Evolutionary conservation across 164 flowering plant species (phyloP).

Genomic region (Berberis vulgaris): DNA sequence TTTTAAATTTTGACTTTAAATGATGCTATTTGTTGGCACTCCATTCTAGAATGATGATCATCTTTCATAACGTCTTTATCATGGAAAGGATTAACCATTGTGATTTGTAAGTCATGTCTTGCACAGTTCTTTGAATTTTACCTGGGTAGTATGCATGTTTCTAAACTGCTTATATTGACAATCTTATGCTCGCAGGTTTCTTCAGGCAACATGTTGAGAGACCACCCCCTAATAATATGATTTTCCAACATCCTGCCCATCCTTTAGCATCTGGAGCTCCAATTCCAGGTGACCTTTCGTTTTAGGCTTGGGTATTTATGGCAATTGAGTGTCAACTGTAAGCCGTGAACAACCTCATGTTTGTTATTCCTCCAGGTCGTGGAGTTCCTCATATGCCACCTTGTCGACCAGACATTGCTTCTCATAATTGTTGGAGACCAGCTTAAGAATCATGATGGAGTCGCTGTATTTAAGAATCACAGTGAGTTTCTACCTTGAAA

Average conservation of each 20-base stretch:
- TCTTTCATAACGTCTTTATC: too few species aligned
- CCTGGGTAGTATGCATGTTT: neutral
- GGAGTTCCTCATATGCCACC: constrained; percentile 52
- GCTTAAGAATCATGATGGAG: constrained; percentile 20
- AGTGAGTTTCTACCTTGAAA: constrained; percentile 8
- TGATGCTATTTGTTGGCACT: too few species aligned
- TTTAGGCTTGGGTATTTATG: constrained; percentile 1
- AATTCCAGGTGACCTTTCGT: constrained; percentile 43
- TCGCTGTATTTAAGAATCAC: neutral
- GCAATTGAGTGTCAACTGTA: neutral
- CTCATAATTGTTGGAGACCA: constrained; percentile 72
- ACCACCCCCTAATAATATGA: constrained; percentile 35
- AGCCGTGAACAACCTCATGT: constrained; percentile 13
- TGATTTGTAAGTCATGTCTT: too few species aligned
- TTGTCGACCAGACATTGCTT: constrained; percentile 52
- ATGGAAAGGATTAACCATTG: too few species aligned
- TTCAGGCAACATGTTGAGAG: constrained; percentile 55
- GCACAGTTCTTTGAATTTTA: neutral
- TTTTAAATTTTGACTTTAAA: too few species aligned
- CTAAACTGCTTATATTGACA: neutral
- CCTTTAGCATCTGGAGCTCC: constrained; percentile 45
- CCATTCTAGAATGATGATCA: too few species aligned
- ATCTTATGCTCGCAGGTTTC: constrained; percentile 38
- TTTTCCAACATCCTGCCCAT: constrained; percentile 44
- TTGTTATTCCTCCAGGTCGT: constrained; percentile 44